Base-by-base conservation (phyloP, 305 asterid genomes). In the Fraxinus dipetala region DNA sequence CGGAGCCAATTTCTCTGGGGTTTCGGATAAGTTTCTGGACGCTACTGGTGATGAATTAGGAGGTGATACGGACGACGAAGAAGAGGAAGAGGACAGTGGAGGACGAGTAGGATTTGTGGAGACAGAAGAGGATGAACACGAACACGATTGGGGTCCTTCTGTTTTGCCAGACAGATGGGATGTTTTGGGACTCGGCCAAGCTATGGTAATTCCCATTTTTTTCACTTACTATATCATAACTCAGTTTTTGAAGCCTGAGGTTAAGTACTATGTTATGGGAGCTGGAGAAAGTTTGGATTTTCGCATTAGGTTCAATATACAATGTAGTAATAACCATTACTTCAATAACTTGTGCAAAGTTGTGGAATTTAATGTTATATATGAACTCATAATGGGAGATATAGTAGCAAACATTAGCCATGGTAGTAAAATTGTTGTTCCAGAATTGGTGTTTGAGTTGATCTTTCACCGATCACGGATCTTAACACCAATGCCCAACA, bases 181-280 rank as follows among this genome's bases (percentile, higher is more conserved):
- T 78, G 98, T 93, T 43, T 86, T 95, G 87, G 99, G 99, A 18
- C 98, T 95, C 70, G 99, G 98, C 80, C 99, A 95, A 89, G 99
- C 99, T 82, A 95, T 95, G 99, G 99, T 95, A 87, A 69, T 43
- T 72, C 6, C 34, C 54, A 20, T 4, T 13, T 51, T 48, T 7
- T 77, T 35, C n/a, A 3, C 16, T 77, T 18, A 26, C 14, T 4
- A 72, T 54, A 5, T 24, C n/a, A 26, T 61, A 13, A 24, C 8
- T 22, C 63, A 59, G 14, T 40, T 14, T 79, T 36, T 13, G 24
- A 10, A 22, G 10, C 11, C 22, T 73, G 73, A 32, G 56, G 5
- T 18, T 48, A 11, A 7, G 54, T 72, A 51, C n/a, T 48, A 9
- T 75, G 67, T 51, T n/a, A 8, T 14, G 48, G 76, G 34, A 75